A percentile compares a stretch with the other conserved stretches of the same genome.
Evolutionary conservation across 495 filamentous ascomycete genomes (phyloP).

Genomic region (Penicillium alfredii): DNA sequence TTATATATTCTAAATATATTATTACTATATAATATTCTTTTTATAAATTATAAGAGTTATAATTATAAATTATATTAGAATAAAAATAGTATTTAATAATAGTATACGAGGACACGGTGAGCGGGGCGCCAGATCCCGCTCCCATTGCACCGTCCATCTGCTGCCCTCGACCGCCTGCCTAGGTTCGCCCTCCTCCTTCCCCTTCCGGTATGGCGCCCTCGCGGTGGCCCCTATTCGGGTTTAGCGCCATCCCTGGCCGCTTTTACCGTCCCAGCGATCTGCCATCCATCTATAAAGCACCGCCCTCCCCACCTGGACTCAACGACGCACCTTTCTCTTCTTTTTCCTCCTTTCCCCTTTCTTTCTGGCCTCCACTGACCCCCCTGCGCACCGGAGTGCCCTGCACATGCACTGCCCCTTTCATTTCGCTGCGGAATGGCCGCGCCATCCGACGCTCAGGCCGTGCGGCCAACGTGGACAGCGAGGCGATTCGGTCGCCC

Average conservation of each 20-base stretch:
- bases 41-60: too few species aligned
- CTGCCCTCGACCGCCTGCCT: constrained; percentile 10
- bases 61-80: too few species aligned
- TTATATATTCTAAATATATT: too few species aligned
- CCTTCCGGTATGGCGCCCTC: constrained; percentile 3
- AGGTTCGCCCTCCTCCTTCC: constrained; percentile 5
- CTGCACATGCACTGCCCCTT: constrained; percentile 12
- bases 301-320: constrained; percentile 3
- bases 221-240: background rate
- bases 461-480: background rate
- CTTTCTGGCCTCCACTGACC: constrained; percentile 5
- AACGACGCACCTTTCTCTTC: constrained; percentile 13
- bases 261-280: constrained; percentile 5
- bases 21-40: too few species aligned
- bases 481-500: background rate
- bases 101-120: constrained; percentile 8
- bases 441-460: constrained; percentile 1
- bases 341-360: constrained; percentile 6
- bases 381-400: constrained; percentile 1
- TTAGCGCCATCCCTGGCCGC: constrained; percentile 6
- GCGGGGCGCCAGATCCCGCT: constrained; percentile 13
- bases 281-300: constrained; percentile 13
- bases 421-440: constrained; percentile 14
- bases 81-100: too few species aligned
- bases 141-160: constrained; percentile 5